Base-by-base conservation (phyloP, 352 stramenopile species). In the Blastocystis sp. region DNA sequence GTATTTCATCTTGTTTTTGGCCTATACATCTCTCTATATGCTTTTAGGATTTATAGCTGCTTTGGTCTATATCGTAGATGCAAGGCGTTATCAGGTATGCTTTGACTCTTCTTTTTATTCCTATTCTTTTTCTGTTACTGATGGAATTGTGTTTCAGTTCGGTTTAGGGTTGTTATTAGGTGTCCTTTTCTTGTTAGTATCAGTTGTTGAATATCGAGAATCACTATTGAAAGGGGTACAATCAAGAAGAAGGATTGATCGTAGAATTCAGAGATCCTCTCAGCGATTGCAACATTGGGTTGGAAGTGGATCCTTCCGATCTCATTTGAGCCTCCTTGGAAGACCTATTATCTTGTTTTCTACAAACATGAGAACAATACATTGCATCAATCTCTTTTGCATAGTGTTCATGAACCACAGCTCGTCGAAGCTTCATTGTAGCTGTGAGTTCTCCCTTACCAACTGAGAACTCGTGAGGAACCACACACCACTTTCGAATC, bases 351-450 rank as follows among this genome's bases (percentile, higher is more conserved):
- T 3, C n/a, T 19, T 77, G 65, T 77, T 77, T 77, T 42, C 27
- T 16, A 77, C 65, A 77, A 46, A 77, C 65, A 77, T 0, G 12
- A 61, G 3, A 61, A 61, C 27, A 32, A 32, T 98, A 98, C 42
- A 98, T 89, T 49, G 88, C 87, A 35, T 97, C 93, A 61, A 97
- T 94, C 42, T 93, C 71, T 43, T 93, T 90, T 6, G 90, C 90
- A 90, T 97, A 96, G 90, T 97, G 97, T 74, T 97, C 92, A 39
- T 93, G 78, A 71, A 96, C 93, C 52, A 96, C 63, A 88, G 93
- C 93, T 77, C 95, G 93, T 92, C 97, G 97, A 54, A 97, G 90
- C 90, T 98, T 98, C 85, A 98, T 91, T 88, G 95, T 98, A 46
- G 95, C 94, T 65, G 95, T 98, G n/a, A 98, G 90, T 88, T 97